phyloP scores from a whole-genome alignment of 108 stramenopile species.

The Skeletonema marinoi region DNA sequence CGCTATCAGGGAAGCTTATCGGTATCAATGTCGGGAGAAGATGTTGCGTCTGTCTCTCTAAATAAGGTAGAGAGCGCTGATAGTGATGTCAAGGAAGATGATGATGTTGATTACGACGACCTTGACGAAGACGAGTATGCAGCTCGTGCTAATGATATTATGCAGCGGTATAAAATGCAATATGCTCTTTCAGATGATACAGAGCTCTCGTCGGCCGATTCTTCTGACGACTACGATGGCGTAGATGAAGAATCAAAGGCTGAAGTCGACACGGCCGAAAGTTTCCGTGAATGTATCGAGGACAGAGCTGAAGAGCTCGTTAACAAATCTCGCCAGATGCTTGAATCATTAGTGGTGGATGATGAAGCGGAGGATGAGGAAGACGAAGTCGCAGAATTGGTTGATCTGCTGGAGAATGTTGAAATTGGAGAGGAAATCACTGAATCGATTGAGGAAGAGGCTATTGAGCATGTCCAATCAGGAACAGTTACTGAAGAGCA shows the following conservation, averaged over 20 bases:
- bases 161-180: neutral
- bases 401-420: neutral
- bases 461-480: no score
- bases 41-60: neutral
- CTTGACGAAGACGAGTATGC: neutral
- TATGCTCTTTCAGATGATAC: neutral
- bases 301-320: constrained; percentile 8
- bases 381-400: neutral
- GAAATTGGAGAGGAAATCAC: neutral
- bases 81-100: constrained; percentile 9
- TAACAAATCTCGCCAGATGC: constrained; percentile 1
- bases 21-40: neutral
- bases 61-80: neutral
- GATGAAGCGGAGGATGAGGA: neutral
- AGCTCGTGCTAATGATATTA: neutral
- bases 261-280: neutral
- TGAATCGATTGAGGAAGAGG: no score
- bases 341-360: neutral
- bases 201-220: neutral
- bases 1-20: neutral
- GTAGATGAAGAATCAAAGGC: neutral
- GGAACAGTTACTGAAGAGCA: no score
- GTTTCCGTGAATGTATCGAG: neutral
- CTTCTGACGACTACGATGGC: neutral
- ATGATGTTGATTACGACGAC: constrained; percentile 6